Conservation (phyloP, 2,329 filamentous ascomycete species). For the Neofusicoccum cordaticola region DNA sequence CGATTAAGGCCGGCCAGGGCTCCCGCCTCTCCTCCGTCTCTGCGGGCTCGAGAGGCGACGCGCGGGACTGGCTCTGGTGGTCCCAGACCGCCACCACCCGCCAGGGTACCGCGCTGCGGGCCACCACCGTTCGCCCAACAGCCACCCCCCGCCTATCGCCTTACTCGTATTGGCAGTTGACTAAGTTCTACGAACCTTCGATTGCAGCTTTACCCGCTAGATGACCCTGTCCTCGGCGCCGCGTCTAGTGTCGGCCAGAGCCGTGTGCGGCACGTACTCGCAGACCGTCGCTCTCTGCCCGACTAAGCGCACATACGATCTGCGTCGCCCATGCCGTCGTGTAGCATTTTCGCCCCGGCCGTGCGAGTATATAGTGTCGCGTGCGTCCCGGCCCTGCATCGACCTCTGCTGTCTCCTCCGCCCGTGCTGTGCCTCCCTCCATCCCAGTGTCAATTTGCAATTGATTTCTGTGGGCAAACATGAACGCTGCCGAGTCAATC, state of each 20-base stretch:
- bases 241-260: not conserved
- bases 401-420: not conserved
- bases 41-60: not conserved
- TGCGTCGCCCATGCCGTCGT: not conserved
- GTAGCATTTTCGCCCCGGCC: not conserved
- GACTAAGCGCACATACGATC: not conserved
- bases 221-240: not conserved
- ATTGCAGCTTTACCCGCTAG: not conserved
- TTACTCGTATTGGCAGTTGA: slow-evolving; percentile 18
- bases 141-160: not conserved
- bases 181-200: slow-evolving; percentile 13
- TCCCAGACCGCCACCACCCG: not conserved
- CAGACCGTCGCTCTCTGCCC: not conserved
- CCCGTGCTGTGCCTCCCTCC: not conserved
- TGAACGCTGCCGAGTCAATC: slow-evolving; percentile 29
- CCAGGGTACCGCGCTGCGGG: no score
- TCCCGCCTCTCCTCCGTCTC: not conserved
- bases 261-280: not conserved
- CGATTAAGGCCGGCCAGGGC: not conserved
- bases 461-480: slow-evolving; percentile 7
- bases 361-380: slow-evolving; percentile 13
- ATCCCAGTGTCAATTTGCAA: not conserved
- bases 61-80: not conserved
- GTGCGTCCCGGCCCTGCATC: not conserved
- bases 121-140: not conserved